phyloP scores from a whole-genome alignment of 2,329 filamentous ascomycete species.

The Xylaria hypoxylon region DNA sequence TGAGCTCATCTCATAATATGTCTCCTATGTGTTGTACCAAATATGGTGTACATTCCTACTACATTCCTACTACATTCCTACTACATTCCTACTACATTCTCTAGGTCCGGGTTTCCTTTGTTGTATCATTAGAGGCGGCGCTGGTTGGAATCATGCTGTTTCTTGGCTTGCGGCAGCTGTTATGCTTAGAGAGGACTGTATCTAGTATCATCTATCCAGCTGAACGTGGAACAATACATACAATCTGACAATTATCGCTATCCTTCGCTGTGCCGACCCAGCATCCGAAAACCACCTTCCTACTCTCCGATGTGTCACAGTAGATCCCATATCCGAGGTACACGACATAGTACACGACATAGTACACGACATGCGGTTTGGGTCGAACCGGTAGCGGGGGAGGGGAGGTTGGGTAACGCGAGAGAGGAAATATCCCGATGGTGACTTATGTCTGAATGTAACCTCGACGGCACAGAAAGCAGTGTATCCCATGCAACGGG shows the following conservation, averaged over 20 bases:
- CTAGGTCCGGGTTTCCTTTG: constrained; percentile 25
- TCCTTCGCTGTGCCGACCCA: neutral
- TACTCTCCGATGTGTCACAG: constrained; percentile 1
- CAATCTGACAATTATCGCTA: neutral
- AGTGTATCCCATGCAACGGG: neutral
- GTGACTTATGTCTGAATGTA: neutral
- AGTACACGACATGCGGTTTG: neutral
- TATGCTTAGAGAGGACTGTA: neutral
- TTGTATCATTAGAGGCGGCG: constrained; percentile 17
- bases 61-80: no score
- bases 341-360: constrained; percentile 6
- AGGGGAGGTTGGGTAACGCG: neutral
- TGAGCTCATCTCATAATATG: constrained; percentile 34
- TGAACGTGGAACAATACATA: neutral
- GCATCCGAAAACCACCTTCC: neutral
- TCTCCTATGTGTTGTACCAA: constrained; percentile 38
- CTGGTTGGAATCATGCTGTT: neutral
- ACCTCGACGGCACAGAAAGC: neutral
- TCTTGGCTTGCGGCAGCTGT: neutral
- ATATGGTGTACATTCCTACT: neutral
- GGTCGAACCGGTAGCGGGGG: constrained; percentile 1
- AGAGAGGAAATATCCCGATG: constrained; percentile 8
- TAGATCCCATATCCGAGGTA: neutral
- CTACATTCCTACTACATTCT: constrained; percentile 4
- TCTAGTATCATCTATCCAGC: neutral